Conservation (phyloP, 2,329 filamentous ascomycete genomes). For the Phialocephala sp. region DNA sequence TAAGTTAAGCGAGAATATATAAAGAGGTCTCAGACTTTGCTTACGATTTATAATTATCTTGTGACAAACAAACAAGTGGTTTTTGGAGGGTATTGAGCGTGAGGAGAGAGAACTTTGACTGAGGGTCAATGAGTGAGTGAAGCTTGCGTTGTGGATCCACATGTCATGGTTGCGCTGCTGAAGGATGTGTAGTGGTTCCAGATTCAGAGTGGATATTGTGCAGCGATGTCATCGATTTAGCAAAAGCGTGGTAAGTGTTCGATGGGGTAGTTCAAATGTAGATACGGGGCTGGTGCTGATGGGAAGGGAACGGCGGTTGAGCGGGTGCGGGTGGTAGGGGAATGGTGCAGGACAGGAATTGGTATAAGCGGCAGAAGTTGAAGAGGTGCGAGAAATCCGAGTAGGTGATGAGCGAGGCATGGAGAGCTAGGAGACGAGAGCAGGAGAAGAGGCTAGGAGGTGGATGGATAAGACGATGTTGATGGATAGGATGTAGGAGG, state of each 20-base stretch:
- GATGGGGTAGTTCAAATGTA: too few species aligned
- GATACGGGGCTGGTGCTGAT: too few species aligned
- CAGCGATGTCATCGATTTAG: too few species aligned
- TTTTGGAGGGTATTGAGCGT: constrained; percentile 23
- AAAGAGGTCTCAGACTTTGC: too few species aligned
- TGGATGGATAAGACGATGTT: constrained; percentile 35
- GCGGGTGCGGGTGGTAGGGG: neutral
- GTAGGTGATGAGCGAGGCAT: constrained; percentile 30
- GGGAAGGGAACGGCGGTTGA: neutral
- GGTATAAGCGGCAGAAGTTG: neutral
- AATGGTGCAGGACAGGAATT: neutral
- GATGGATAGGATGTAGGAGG: constrained; percentile 32
- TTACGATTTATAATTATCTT: too few species aligned
- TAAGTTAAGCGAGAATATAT: too few species aligned
- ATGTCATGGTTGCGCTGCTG: neutral
- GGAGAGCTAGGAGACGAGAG: constrained; percentile 26
- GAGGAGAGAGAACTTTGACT: neutral
- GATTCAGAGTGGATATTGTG: too few species aligned
- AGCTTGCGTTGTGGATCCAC: neutral
- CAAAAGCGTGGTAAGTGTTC: too few species aligned
- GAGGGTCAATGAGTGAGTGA: neutral
- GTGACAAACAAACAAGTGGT: too few species aligned
- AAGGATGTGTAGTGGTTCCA: neutral
- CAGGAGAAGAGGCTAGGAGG: constrained; percentile 37
- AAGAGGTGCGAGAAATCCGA: neutral